Conservation (phyloP, 2,329 filamentous ascomycete genomes). For the Aspergillus novoparasiticus region DNA sequence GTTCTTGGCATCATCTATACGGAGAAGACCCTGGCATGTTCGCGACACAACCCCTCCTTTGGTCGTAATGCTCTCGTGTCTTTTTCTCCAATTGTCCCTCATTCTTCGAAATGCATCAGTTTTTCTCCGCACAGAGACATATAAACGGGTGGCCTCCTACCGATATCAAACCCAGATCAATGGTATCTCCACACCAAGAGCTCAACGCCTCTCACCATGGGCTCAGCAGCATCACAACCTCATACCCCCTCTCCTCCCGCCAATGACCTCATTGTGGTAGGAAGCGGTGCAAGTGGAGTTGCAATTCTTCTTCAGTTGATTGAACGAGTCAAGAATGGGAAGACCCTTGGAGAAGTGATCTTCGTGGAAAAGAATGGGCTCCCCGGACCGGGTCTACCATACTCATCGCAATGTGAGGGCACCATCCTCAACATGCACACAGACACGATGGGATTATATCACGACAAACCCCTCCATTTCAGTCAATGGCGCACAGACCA, state of each 20-base stretch:
- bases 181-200: not conserved
- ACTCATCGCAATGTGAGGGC: slow-evolving; percentile 7
- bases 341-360: not conserved
- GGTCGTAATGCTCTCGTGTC: not conserved
- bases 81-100: not conserved
- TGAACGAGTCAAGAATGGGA: slow-evolving; percentile 7
- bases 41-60: not conserved
- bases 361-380: slow-evolving; percentile 5
- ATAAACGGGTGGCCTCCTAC: not conserved
- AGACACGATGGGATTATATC: slow-evolving; percentile 13
- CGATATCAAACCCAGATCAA: not conserved
- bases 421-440: slow-evolving; percentile 15
- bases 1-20: not conserved
- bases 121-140: not conserved
- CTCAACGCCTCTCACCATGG: not conserved
- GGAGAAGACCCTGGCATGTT: not conserved
- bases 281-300: slow-evolving; percentile 13
- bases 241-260: not conserved
- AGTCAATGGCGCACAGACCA: slow-evolving; percentile 8
- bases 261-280: slow-evolving; percentile 7
- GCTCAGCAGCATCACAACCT: not conserved
- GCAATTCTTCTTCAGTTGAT: slow-evolving; percentile 14
- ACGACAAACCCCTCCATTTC: slow-evolving; percentile 12
- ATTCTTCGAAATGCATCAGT: no score
- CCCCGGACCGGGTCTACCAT: slow-evolving; percentile 10